Base-by-base conservation (phyloP, 352 stramenopile species). In the Globisporangium heterothallicum region DNA sequence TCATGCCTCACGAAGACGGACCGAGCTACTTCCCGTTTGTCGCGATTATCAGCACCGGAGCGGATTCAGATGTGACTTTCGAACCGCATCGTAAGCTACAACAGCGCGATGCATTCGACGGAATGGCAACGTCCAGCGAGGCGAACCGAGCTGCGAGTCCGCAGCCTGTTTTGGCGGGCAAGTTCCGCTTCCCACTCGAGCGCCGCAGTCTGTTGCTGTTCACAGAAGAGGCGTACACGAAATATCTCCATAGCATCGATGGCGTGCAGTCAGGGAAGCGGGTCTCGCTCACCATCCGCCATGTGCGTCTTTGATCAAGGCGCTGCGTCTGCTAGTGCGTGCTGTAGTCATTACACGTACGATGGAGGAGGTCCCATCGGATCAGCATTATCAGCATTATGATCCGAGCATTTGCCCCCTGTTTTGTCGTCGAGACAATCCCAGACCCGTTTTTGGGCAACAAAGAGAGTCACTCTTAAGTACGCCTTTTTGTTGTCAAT, bases 1-100 rank as follows among this genome's bases (percentile, higher is more conserved):
- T 90, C 54, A 32, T 90, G 47, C 76, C 79, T 13, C 79, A 88
- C 40, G 68, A 88, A 40, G 79, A 90, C 56, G 79, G 79, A 12
- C 79, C 74, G 25, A 70, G 65, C 26, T 88, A 91, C 65, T 77
- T 72, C 38, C 75, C 79, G 30, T 48, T 91, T 24, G 79, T 88
- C 8, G 68, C 74, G 19, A 88, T 88, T 58, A 50, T 86, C 47
- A 91, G 72, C 56, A 72, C 73, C 7, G 77, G 74, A 8, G 72
- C 75, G 35, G 63, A 76, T 21, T 76, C 68, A 16, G 54, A 59
- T 6, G 71, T 91, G 52, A 80, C 65, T 13, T 91, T 86, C 47
- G 50, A 73, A 42, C 76, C 56, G 18, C 79, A 87, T 66, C 77
- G 72, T 36, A 65, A 65, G 22, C 56, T 72, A 29, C 21, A 36